Evolutionary conservation across 2,329 filamentous ascomycete genomes (phyloP), one percentile per base, ranked within the genome.

Genomic region (Capronia epimyces): DNA sequence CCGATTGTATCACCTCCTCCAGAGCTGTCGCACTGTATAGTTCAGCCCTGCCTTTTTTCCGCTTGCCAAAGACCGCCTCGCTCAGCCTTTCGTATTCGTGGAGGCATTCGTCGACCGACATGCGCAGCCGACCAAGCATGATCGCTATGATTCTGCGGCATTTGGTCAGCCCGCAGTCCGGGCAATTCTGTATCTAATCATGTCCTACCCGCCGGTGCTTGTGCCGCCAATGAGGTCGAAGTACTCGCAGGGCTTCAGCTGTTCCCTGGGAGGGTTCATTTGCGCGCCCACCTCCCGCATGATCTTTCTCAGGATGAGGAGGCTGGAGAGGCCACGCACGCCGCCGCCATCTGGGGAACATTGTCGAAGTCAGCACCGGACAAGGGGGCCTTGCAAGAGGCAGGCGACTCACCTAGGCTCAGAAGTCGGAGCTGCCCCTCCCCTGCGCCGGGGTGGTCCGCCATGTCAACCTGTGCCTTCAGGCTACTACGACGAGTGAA

Each of bases 91-190:
- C 50, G 34, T 70, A 71, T n/a, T 60, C 60, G 1, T 56, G 4
- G 12, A 70, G 63, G 22, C 63, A 66, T 25, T 67, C 62, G 1
- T 66, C 58, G 1, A 67, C 53, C 9, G 45, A 57, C 63, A 70
- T 69, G 3, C 63, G 56, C 0, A 71, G 53, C 1, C 66, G 57
- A 1, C 66, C 67, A 0, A 71, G 54, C 65, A 70, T 69, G 12
- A 70, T 64, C 0, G 66, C 66, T 20, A 70, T 67, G 3, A 71
- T 7, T 15, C 31, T 34, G 6, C n/a, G n/a, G 4, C 6, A 7
- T 3, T 51, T 50, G 6, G 51, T 53, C 7, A 49, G 43, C 29
- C 27, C n/a, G n/a, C n/a, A n/a, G n/a, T n/a, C n/a, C n/a, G n/a
- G 25, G 25, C 25, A 34, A 7, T 7, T 34, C 10, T 27, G 24